These are phyloP conservation scores for Ascobolus immersus DNA, from an alignment of 495 filamentous ascomycete genomes.

Conservation along the genomic window DNA sequence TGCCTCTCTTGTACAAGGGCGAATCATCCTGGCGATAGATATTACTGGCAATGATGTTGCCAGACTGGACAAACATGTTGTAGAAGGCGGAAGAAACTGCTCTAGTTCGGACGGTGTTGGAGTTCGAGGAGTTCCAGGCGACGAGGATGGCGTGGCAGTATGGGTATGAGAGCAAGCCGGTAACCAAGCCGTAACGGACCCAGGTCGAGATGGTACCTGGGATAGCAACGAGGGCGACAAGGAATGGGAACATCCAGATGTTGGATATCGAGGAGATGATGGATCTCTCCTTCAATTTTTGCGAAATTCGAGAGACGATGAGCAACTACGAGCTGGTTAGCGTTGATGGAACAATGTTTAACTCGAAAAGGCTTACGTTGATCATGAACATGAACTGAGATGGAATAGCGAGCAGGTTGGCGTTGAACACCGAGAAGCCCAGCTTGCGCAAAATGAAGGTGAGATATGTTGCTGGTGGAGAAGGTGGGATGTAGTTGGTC, in stretches of 20 bases:
- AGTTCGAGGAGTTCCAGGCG: conserved; percentile 33
- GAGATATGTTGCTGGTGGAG: conserved; percentile 23
- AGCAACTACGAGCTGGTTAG: conserved; percentile 10
- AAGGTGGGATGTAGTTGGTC: conserved; percentile 25
- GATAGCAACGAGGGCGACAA: conserved; percentile 26
- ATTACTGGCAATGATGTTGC: conserved; percentile 26
- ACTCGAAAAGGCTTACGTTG: conserved; percentile 9
- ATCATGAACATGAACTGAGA: conserved; percentile 22
- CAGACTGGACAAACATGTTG: conserved; percentile 23
- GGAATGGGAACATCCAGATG: conserved; percentile 29
- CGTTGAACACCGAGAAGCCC: conserved; percentile 28
- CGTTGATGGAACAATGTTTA: neutral
- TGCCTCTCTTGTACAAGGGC: conserved; percentile 25
- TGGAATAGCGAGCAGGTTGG: conserved; percentile 29
- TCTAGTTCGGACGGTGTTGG: conserved; percentile 33
- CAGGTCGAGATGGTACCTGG: conserved; percentile 21
- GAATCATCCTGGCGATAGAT: conserved; percentile 31
- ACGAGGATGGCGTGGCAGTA: conserved; percentile 38
- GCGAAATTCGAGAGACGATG: conserved; percentile 29
- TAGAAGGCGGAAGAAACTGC: conserved; percentile 31
- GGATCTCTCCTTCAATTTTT: conserved; percentile 27
- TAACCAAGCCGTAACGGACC: conserved; percentile 27
- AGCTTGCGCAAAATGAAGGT: conserved; percentile 25
- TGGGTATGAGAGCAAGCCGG: conserved; percentile 30
- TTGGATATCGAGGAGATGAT: conserved; percentile 26